Evolutionary conservation across 2,329 filamentous ascomycete species (phyloP), one percentile per base, ranked within the genome.

Genomic region (Arthrobotrys sinensis): DNA sequence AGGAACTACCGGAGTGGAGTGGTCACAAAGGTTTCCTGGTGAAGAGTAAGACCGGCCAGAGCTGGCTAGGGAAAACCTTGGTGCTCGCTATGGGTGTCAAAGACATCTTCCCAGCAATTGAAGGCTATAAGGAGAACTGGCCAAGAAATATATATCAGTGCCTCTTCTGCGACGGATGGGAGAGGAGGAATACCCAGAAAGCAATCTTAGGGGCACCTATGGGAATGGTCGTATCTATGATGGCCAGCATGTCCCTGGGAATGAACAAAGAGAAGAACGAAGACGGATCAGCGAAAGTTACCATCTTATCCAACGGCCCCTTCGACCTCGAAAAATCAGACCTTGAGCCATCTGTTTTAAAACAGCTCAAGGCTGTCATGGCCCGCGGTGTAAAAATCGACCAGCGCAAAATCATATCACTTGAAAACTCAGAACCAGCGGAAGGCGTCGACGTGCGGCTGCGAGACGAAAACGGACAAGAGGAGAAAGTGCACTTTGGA

Each of bases 51-150:
- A 46, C 21, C 24, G 64, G 50, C 10, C 34, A 53, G 11, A 66
- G 45, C 19, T 90, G 86, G 80, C 80, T 82, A 8, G 88, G 88
- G 0, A 84, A 84, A 55, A 90, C 88, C 76, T 66, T 91, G 0
- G 86, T 89, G 0, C 82, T 91, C 0, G 89, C 88, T 0, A 88
- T 84, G 0, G 89, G 90, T 0, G 84, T 88, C 0, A 82, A 81
- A 24, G 89, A 91, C 79, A 80, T 88, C 0, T 81, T 87, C 36
- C 87, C 87, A 0, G 84, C 86, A 12, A 86, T 90, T 1, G 81
- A 85, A 1, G 89, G 89, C 0, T 91, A 88, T 77, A 84, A 80
- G 0, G 87, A 89, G 46, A 87, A 87, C 68, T 91, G 88, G 88
- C 63, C 63, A 3, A 19, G 34, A 32, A 66, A 66, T 32, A 66